Base-by-base conservation (phyloP, 352 stramenopile genomes). In the Globisporangium okanoganense region DNA sequence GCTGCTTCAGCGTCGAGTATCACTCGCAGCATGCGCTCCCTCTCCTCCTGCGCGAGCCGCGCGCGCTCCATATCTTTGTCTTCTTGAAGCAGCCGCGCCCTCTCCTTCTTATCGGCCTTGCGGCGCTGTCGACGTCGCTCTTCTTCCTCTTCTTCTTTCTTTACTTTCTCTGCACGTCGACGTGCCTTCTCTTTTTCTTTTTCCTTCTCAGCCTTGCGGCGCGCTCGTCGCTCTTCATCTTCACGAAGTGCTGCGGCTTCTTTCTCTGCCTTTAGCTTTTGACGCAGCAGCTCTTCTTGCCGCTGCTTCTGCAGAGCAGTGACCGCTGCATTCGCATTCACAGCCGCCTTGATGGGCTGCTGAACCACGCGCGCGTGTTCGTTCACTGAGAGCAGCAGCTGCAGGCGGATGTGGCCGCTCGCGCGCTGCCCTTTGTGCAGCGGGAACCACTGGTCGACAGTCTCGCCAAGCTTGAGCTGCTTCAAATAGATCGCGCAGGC, bases 371-470 rank as follows among this genome's bases (percentile, higher is more conserved):
- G 31, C 3, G 33, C 35, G 4, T 31, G 10, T 8, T 18, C 58
- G 25, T 67, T 75, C 31, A 72, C 47, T 22, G 75, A 65, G 14
- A 85, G 29, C 55, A 75, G 67, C 35, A 91, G 40, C 54, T 91
- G 82, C 56, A 91, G 64, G 29, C 79, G 76, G 20, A 91, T 75
- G 22, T 81, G 67, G 0, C 82, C 82, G 1, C 65, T 65, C 0
- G 59, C 47, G 38, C 69, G 73, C 20, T 75, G 64, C 8, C 78
- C 78, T 45, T 82, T 84, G 41, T 76, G 74, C 20, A 92, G 48
- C 4, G 75, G 78, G 58, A 90, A 83, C 66, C 68, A 85, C 51
- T 89, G 69, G 40, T 92, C 82, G 0, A 76, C 56, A 0, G 69
- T 83, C 24, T 71, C 48, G 0, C 70, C 78, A 27, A 83, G 59